Base-by-base conservation (phyloP, 2,329 filamentous ascomycete species). In the Clonostachys solani region DNA sequence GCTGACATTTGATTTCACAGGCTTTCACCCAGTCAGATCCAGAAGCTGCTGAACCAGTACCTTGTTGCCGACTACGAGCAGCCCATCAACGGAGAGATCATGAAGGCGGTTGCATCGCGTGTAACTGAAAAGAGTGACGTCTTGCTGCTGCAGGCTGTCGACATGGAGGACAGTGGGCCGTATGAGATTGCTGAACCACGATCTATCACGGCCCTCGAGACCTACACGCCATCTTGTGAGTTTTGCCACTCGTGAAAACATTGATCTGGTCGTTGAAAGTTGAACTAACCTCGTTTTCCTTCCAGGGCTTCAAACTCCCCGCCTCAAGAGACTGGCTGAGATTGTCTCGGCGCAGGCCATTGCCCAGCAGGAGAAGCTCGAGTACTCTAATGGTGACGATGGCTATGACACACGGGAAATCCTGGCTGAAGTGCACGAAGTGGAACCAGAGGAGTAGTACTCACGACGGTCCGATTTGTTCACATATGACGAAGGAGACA, bases 71-170 rank as follows among this genome's bases (percentile, higher is more conserved):
- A 99, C 69, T 99, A 99, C 67, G 94, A 99, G 71, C 94, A 97
- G 71, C 94, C 94, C 36, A 99, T 99, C 69, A 97, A 99, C 61
- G 94, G 92, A 63, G 94, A 99, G 67, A 99, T 99, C 64, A 99
- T 99, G 94, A 99, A 99, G 74, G 94, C 94, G 8, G 95, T 99
- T 46, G 94, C 95, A 8, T 96, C 91, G 37, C 82, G 92, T 46
- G 94, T 99, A 42, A 97, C 92, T 2, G 94, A 99, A 73, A 99
- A 99, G 84, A 95, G 91, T 60, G 94, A 97, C 59, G 92, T 97
- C 4, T 78, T 99, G 45, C 82, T 99, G 48, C 78, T 99, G 42
- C 87, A 92, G 49, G 91, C 94, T 43, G 92, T 99, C 49, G 94
- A 99, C 66, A 96, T 99, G 92, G 94, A 99, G 62, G 94, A 99